These are phyloP conservation scores for Avena atlantica DNA, from an alignment of 176 grass and related monocot genomes.

Conservation along the genomic window DNA sequence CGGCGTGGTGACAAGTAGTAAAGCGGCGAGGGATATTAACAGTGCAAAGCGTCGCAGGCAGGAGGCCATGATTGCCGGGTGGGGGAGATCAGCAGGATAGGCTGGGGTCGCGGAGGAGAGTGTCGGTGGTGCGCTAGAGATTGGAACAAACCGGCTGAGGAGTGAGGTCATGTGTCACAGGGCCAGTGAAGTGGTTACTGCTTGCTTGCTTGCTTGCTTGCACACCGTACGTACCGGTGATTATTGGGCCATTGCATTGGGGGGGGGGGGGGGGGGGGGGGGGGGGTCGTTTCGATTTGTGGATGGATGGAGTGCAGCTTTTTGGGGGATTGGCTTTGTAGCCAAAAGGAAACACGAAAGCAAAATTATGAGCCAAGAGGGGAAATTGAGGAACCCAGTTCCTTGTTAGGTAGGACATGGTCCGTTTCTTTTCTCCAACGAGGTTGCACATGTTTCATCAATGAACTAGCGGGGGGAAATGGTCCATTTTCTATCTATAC, in stretches of 20 bases:
- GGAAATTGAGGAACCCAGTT: not conserved
- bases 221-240: not conserved
- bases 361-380: not conserved
- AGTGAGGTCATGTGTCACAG: not conserved
- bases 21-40: not conserved
- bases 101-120: not conserved
- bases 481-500: not conserved
- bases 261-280: too few species aligned
- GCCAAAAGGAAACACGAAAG: not conserved
- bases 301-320: constrained; percentile 21
- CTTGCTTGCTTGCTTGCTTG: not conserved
- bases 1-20: constrained; percentile 6
- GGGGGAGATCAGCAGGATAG: not conserved
- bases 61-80: not conserved
- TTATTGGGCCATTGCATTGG: too few species aligned
- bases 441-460: not conserved
- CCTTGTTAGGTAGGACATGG: not conserved
- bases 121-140: constrained; percentile 29
- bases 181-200: constrained; percentile 35
- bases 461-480: not conserved
- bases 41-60: not conserved
- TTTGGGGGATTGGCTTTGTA: constrained; percentile 17
- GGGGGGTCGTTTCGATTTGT: not conserved
- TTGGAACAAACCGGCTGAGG: not conserved
- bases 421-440: too few species aligned